phyloP scores from a whole-genome alignment of 768 basidiomycete species.

The Hypsizygus marmoreus region DNA sequence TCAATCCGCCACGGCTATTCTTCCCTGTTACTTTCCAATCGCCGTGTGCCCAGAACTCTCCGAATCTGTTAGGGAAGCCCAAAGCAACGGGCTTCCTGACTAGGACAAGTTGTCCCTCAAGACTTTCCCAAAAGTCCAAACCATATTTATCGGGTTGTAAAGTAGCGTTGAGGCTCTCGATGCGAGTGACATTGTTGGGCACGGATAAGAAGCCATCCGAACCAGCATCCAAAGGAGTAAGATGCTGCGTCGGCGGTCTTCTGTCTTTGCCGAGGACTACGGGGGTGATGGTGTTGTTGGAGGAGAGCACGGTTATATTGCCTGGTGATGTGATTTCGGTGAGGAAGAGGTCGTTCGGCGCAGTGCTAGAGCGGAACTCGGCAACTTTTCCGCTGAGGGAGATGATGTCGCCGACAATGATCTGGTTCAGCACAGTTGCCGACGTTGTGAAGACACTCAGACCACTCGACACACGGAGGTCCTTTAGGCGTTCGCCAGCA shows the following conservation, averaged over 20 bases:
- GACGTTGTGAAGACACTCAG: slow-evolving; percentile 50
- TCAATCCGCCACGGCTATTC: slow-evolving; percentile 58
- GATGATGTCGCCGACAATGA: slow-evolving; percentile 49
- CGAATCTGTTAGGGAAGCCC: slow-evolving; percentile 53
- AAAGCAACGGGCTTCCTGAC: slow-evolving; percentile 48
- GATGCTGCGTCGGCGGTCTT: slow-evolving; percentile 49
- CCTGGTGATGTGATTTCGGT: slow-evolving; percentile 52
- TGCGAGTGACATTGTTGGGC: slow-evolving; percentile 52
- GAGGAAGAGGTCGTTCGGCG: slow-evolving; percentile 47
- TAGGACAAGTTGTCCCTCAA: slow-evolving; percentile 59
- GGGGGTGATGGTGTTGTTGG: slow-evolving; percentile 46
- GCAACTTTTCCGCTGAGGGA: slow-evolving; percentile 46
- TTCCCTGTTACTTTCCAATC: slow-evolving; percentile 57
- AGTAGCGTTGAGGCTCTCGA: slow-evolving; percentile 46
- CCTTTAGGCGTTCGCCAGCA: slow-evolving; percentile 41
- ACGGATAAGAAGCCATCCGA: slow-evolving; percentile 56
- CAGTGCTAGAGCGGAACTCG: slow-evolving; percentile 48
- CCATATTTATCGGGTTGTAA: slow-evolving; percentile 54
- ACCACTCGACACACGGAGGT: slow-evolving; percentile 52
- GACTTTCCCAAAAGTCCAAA: slow-evolving; percentile 65
- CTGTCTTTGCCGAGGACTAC: slow-evolving; percentile 55
- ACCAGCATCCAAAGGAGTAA: slow-evolving; percentile 53
- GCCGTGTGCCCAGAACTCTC: slow-evolving; percentile 62
- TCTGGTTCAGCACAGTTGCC: slow-evolving; percentile 34
- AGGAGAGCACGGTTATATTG: slow-evolving; percentile 44